Conservation (phyloP, 805 yeast species). For the Candida multigemmis region DNA sequence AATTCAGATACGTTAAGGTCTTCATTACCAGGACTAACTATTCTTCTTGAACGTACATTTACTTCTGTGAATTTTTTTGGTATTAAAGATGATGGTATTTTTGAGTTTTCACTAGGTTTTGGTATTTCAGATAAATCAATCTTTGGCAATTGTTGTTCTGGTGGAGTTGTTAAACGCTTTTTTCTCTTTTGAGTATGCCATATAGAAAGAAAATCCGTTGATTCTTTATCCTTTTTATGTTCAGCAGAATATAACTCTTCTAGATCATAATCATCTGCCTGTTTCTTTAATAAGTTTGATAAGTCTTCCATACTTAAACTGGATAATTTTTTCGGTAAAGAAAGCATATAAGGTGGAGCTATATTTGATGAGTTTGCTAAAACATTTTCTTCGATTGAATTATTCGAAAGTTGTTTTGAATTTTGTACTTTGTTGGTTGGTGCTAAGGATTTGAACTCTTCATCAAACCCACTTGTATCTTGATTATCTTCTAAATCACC, state of each 20-base stretch:
- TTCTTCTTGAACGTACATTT: slow-evolving; percentile 31
- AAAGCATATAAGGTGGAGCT: slow-evolving; percentile 22
- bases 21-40: slow-evolving; percentile 33
- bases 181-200: slow-evolving; percentile 32
- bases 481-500: slow-evolving; percentile 31
- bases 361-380: slow-evolving; percentile 37
- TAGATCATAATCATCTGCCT: no score
- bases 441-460: no score
- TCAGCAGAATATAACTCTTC: slow-evolving; percentile 36
- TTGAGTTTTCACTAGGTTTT: no score
- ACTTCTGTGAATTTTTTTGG: slow-evolving; percentile 29
- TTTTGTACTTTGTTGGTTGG: no score
- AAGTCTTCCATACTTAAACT: slow-evolving; percentile 7
- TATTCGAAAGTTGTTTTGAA: slow-evolving; percentile 1
- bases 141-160: no score
- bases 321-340: slow-evolving; percentile 21
- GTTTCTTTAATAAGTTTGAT: no score
- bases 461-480: slow-evolving; percentile 16
- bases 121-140: no score
- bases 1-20: slow-evolving; percentile 32
- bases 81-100: slow-evolving; percentile 17
- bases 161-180: slow-evolving; percentile 5
- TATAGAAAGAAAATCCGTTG: slow-evolving; percentile 24
- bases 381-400: slow-evolving; percentile 11
- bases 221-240: slow-evolving; percentile 21